phyloP scores from a whole-genome alignment of 805 yeast species.

The Barnettozyma salicaria region DNA sequence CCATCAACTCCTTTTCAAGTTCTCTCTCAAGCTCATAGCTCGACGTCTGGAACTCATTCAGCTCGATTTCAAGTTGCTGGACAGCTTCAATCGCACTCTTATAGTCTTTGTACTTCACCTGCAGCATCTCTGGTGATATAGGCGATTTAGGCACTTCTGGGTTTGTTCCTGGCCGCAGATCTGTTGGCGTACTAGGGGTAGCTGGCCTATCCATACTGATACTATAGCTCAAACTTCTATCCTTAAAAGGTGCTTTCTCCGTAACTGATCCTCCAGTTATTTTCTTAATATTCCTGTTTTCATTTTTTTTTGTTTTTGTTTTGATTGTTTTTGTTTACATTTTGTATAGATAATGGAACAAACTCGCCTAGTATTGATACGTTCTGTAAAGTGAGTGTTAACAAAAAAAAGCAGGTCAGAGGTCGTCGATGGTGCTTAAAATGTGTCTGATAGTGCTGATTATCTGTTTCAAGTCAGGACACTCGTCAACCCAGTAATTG shows the following conservation, averaged over 20 bases:
- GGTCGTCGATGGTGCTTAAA: slow-evolving; percentile 8
- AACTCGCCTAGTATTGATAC: too few species aligned
- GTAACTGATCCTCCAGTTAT: too few species aligned
- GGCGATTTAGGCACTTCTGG: neutral
- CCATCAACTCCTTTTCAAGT: slow-evolving; percentile 36
- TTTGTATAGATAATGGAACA: too few species aligned
- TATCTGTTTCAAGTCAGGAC: slow-evolving; percentile 15
- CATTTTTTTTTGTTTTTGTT: too few species aligned
- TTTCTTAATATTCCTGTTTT: too few species aligned
- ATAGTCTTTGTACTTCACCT: slow-evolving; percentile 25
- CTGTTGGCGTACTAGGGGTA: neutral
- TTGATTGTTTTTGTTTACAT: too few species aligned
- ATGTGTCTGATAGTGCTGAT: slow-evolving; percentile 4
- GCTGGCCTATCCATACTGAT: neutral
- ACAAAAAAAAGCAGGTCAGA: too few species aligned
- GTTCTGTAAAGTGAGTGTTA: neutral
- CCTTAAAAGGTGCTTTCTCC: too few species aligned
- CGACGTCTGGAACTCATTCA: slow-evolving; percentile 38
- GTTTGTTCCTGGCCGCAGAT: neutral
- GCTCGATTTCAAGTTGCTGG: slow-evolving; percentile 35
- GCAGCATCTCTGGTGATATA: slow-evolving; percentile 5
- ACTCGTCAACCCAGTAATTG: slow-evolving; percentile 23
- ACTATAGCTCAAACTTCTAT: too few species aligned
- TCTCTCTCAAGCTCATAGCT: slow-evolving; percentile 41
- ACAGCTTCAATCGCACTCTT: slow-evolving; percentile 32